A percentile compares a stretch with the other conserved stretches of the same genome.
Conservation (phyloP, 257 asterid genomes). For the Oldenlandia corymbosa region DNA sequence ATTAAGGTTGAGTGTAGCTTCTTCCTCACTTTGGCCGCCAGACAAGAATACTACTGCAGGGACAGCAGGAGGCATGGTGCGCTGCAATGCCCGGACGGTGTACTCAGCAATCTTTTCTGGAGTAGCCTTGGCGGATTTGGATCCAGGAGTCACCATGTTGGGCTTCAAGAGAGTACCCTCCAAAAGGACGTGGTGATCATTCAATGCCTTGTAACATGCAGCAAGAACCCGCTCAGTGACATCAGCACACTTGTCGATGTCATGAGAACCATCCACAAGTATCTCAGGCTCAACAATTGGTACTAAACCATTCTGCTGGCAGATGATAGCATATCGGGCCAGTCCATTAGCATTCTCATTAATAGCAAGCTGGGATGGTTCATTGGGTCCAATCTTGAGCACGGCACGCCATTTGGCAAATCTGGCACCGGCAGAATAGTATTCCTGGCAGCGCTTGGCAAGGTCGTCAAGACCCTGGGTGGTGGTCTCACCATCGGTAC, state of each 20-base stretch:
- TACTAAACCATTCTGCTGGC: slow-evolving; percentile 84
- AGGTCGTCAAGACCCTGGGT: slow-evolving; percentile 96
- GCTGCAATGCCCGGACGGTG: slow-evolving; percentile 81
- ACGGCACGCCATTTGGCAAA: slow-evolving; percentile 97
- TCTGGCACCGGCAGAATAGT: slow-evolving; percentile 75
- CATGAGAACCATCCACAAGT: slow-evolving; percentile 68
- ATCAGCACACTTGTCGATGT: slow-evolving; percentile 59
- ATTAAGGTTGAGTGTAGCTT: slow-evolving; percentile 75
- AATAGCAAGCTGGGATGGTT: slow-evolving; percentile 85
- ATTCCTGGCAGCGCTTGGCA: slow-evolving; percentile 74
- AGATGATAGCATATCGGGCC: slow-evolving; percentile 91
- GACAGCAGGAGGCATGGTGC: slow-evolving; percentile 92
- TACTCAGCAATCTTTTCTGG: slow-evolving; percentile 71
- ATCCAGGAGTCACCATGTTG: slow-evolving; percentile 79
- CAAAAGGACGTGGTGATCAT: slow-evolving; percentile 63
- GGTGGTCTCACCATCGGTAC: slow-evolving; percentile 87
- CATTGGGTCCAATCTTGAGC: slow-evolving; percentile 70
- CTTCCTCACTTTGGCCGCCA: slow-evolving; percentile 95
- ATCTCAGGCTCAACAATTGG: slow-evolving; percentile 81
- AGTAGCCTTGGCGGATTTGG: slow-evolving; percentile 51
- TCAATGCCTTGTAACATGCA: slow-evolving; percentile 68
- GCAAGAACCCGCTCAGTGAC: slow-evolving; percentile 75
- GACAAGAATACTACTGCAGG: slow-evolving; percentile 92
- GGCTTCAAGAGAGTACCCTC: slow-evolving; percentile 76
- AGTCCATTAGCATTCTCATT: slow-evolving; percentile 82